Evolutionary conservation across 2,329 filamentous ascomycete species (phyloP).

Genomic region (Exutisphaerella laricina): DNA sequence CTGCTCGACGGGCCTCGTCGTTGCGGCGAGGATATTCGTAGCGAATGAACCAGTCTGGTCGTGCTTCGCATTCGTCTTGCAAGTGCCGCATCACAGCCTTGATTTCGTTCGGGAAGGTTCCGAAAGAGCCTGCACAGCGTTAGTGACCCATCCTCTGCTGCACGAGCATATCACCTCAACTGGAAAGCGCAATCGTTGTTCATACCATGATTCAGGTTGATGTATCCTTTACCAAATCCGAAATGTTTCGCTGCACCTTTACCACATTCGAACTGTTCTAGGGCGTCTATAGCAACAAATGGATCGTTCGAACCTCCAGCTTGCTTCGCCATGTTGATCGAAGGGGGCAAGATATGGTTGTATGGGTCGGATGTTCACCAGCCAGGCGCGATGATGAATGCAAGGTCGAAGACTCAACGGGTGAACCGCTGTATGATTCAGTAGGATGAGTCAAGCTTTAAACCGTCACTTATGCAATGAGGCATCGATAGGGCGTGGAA

Average conservation of each 20-base stretch:
- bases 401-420: too few relatives aligned
- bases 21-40: conserved; percentile 60
- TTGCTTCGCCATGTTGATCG: too few relatives aligned
- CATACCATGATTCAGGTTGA: conserved; percentile 73
- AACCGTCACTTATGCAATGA: not conserved
- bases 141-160: too few relatives aligned
- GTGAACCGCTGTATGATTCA: too few relatives aligned
- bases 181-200: too few relatives aligned
- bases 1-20: conserved; percentile 57
- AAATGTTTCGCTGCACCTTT: conserved; percentile 56
- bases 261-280: conserved; percentile 29
- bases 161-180: too few relatives aligned
- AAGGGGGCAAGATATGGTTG: too few relatives aligned
- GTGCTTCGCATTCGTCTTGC: conserved; percentile 60
- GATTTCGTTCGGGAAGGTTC: conserved; percentile 63
- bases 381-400: too few relatives aligned
- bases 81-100: conserved; percentile 56
- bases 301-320: too few relatives aligned
- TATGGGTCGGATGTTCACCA: too few relatives aligned
- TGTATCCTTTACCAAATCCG: conserved; percentile 60
- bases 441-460: not conserved
- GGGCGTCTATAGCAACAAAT: conserved; percentile 5
- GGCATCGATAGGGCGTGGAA: too few relatives aligned
- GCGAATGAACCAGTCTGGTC: conserved; percentile 71
- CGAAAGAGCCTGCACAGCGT: conserved; percentile 62